Evolutionary conservation across 805 yeast genomes (phyloP), one percentile per base, ranked within the genome.

Genomic region (Metschnikowia cubensis): DNA sequence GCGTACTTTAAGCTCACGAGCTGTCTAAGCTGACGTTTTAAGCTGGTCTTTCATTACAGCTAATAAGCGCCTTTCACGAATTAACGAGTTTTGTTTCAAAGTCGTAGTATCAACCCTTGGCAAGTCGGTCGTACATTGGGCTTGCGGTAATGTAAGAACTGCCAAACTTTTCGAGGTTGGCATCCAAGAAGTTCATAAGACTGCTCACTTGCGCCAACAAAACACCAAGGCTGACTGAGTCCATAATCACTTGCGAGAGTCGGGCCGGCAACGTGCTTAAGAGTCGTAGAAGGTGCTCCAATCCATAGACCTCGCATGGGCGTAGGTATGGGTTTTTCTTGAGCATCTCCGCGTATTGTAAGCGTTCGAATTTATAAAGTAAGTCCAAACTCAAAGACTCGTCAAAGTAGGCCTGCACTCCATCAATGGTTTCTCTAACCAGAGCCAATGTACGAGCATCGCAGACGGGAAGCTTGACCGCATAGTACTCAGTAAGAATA

Each of bases 221-320:
- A 15, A 77, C 76, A 6, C 71, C 73, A 4, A 85, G 69, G 48
- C 90, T 82, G 50, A 83, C 84, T n/a, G 79, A 74, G 59, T 90
- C 97, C 90, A 90, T 87, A 7, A 83, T 70, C 1, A 96, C 83
- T 54, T 83, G 84, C 0, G 89, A 78, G 48, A 91, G 77, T n/a
- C 90, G 69, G 10, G 89, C 94, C 0, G 99, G 98, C 40, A 94
- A 68, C 1, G 87, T 74, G 14, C 88, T 85, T 55, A 90, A 73
- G 50, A 92, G 68, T 55, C 99, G 74, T 52, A 92, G 68, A 35
- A 94, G 69, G 66, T 91, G 97, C 59, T 88, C 91, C 1, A 85
- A 76, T 0, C 97, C 96, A 60, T 91, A 92, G 10, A 44, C 42
- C 3, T 45, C 50, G 4, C 54, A 48, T 2, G 60, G 46, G 17